phyloP scores from a whole-genome alignment of 495 filamentous ascomycete species.

The Trichoderma virens region DNA sequence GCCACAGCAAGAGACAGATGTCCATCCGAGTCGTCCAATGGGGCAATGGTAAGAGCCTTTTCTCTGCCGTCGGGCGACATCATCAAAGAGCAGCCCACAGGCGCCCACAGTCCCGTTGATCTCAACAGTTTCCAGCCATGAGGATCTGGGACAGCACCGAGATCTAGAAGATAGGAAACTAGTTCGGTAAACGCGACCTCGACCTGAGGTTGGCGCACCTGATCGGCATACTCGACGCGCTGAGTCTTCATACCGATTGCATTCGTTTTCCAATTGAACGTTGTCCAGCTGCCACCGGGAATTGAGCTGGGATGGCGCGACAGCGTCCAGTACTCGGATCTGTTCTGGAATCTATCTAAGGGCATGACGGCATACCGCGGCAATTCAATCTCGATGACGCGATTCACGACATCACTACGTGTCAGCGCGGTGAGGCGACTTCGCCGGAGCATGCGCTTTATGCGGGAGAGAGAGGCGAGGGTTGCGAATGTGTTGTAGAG shows the following conservation, averaged over 20 bases:
- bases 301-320: conserved; percentile 39
- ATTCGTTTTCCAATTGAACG: conserved; percentile 56
- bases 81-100: conserved; percentile 51
- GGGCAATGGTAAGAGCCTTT: conserved; percentile 46
- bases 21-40: conserved; percentile 55
- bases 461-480: conserved; percentile 46
- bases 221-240: conserved; percentile 56
- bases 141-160: conserved; percentile 52
- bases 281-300: conserved; percentile 55
- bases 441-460: conserved; percentile 47
- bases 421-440: conserved; percentile 49
- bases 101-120: conserved; percentile 55
- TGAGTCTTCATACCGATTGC: conserved; percentile 52
- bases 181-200: conserved; percentile 57
- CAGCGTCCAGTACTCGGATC: conserved; percentile 48
- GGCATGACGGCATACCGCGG: conserved; percentile 56
- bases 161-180: conserved; percentile 52
- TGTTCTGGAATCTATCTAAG: conserved; percentile 43
- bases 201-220: conserved; percentile 56
- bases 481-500: conserved; percentile 51
- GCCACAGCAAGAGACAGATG: conserved; percentile 47
- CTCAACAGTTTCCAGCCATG: conserved; percentile 52
- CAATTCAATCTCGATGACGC: conserved; percentile 58
- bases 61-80: conserved; percentile 43
- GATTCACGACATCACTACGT: conserved; percentile 53